Conservation (phyloP, 2,329 filamentous ascomycete genomes). For the Aspergillus udagawae region DNA sequence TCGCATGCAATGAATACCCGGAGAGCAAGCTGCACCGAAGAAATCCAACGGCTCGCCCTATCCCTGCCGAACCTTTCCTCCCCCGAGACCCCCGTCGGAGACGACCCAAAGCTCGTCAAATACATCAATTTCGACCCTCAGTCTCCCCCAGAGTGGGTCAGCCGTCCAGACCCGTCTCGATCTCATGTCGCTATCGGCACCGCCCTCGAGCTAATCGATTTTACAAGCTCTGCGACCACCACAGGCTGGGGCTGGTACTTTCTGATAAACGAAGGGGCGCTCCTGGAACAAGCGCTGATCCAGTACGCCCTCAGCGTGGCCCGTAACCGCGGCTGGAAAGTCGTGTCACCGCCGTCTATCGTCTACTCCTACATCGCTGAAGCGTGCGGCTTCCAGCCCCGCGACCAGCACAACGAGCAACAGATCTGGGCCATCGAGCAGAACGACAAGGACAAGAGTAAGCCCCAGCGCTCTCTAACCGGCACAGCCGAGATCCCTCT, state of each 20-base stretch:
- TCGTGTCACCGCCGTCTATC: constrained; percentile 79
- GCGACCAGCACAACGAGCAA: constrained; percentile 84
- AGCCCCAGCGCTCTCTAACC: constrained; percentile 70
- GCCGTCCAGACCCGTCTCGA: constrained; percentile 31
- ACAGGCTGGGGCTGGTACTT: constrained; percentile 99
- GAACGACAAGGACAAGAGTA: constrained; percentile 57
- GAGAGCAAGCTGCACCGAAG: constrained; percentile 39
- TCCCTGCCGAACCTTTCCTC: constrained; percentile 85
- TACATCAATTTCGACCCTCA: constrained; percentile 73
- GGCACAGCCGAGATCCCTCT: constrained; percentile 94
- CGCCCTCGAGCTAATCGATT: constrained; percentile 86
- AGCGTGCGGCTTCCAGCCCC: constrained; percentile 90
- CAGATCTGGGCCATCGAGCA: constrained; percentile 83
- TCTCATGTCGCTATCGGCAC: constrained; percentile 85
- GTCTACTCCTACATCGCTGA: constrained; percentile 88
- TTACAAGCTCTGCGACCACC: constrained; percentile 72
- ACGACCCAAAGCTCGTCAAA: constrained; percentile 60
- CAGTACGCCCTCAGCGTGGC: constrained; percentile 78
- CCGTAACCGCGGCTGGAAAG: constrained; percentile 69
- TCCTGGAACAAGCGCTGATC: constrained; percentile 90
- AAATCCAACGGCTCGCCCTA: constrained; percentile 71
- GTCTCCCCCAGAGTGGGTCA: constrained; percentile 32
- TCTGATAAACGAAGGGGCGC: constrained; percentile 81
- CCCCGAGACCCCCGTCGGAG: constrained; percentile 66
- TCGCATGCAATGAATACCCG: constrained; percentile 29